Percentiles rank a stretch among this genome's conserved stretches.
Evolutionary conservation across 805 yeast species (phyloP).

Genomic region (Priceomyces carsonii): DNA sequence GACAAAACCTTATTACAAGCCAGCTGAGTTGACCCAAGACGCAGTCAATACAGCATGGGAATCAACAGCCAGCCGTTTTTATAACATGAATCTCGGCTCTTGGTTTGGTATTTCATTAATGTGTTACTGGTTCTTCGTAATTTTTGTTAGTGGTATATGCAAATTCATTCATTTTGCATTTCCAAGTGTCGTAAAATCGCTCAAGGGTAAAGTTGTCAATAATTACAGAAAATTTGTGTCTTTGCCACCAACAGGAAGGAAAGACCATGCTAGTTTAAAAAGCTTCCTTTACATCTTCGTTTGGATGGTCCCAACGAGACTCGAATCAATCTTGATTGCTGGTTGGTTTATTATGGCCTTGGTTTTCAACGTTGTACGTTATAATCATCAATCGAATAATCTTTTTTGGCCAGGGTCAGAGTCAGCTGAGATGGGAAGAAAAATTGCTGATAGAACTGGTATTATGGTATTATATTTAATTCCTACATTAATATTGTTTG

Average conservation of each 20-base stretch:
- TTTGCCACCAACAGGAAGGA: constrained; percentile 27
- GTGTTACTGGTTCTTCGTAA: constrained; percentile 30
- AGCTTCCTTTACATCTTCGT: constrained; percentile 14
- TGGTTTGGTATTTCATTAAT: constrained; percentile 31
- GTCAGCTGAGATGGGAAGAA: constrained; percentile 34
- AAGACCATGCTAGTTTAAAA: constrained; percentile 15
- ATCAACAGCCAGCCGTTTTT: constrained; percentile 27
- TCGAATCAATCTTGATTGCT: constrained; percentile 46
- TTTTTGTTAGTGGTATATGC: constrained; percentile 35
- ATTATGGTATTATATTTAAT: constrained; percentile 50
- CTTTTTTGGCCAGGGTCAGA: constrained; percentile 21
- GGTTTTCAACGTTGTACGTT: constrained; percentile 26
- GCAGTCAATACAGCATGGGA: constrained; percentile 26
- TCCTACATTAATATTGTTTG: constrained; percentile 63
- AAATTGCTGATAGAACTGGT: constrained; percentile 57
- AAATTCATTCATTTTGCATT: constrained; percentile 21
- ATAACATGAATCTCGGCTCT: constrained; percentile 41
- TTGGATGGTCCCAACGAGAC: constrained; percentile 50
- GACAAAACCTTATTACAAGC: constrained; percentile 30
- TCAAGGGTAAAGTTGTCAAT: constrained; percentile 20
- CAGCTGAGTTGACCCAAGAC: constrained; percentile 31
- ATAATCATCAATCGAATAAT: constrained; percentile 25
- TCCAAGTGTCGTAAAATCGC: constrained; percentile 30
- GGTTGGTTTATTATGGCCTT: constrained; percentile 37
- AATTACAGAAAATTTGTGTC: constrained; percentile 25